These are phyloP conservation scores for Ophiocordyceps camponoti-leonardi DNA, from an alignment of 2,329 filamentous ascomycete species.

Conservation along the genomic window DNA sequence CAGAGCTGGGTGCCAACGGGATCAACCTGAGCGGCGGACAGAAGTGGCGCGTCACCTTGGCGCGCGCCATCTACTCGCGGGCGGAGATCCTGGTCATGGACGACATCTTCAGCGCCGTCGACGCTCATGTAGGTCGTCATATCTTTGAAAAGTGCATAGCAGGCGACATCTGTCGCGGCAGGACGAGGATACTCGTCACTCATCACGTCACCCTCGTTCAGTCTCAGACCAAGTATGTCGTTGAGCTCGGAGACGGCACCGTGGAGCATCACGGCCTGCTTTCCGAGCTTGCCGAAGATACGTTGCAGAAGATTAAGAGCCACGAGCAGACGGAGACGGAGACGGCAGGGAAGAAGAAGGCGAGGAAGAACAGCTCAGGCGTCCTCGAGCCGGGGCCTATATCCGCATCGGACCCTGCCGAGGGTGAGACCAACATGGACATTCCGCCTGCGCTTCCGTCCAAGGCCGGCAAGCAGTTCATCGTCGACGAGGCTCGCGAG, in stretches of 20 bases:
- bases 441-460: slow-evolving; percentile 31
- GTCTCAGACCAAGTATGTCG: slow-evolving; percentile 54
- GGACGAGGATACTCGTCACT: slow-evolving; percentile 65
- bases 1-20: slow-evolving; percentile 70
- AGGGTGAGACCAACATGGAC: slow-evolving; percentile 15
- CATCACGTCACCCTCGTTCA: slow-evolving; percentile 62
- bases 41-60: slow-evolving; percentile 67
- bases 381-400: slow-evolving; percentile 37
- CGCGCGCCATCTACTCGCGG: slow-evolving; percentile 62
- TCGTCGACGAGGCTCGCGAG: slow-evolving; percentile 59
- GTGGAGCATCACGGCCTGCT: slow-evolving; percentile 47
- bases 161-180: slow-evolving; percentile 48
- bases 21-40: slow-evolving; percentile 75
- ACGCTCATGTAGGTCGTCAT: slow-evolving; percentile 64
- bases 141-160: slow-evolving; percentile 62
- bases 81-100: slow-evolving; percentile 63
- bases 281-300: slow-evolving; percentile 42
- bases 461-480: slow-evolving; percentile 49
- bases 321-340: slow-evolving; percentile 31
- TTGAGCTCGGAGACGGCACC: slow-evolving; percentile 53
- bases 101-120: slow-evolving; percentile 71
- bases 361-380: slow-evolving; percentile 19
- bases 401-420: slow-evolving; percentile 22
- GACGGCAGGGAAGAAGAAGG: slow-evolving; percentile 29
- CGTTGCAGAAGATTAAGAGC: slow-evolving; percentile 37